Evolutionary conservation across 2,329 filamentous ascomycete genomes (phyloP), one percentile per base, ranked within the genome.

Genomic region (Seiridium unicorne): DNA sequence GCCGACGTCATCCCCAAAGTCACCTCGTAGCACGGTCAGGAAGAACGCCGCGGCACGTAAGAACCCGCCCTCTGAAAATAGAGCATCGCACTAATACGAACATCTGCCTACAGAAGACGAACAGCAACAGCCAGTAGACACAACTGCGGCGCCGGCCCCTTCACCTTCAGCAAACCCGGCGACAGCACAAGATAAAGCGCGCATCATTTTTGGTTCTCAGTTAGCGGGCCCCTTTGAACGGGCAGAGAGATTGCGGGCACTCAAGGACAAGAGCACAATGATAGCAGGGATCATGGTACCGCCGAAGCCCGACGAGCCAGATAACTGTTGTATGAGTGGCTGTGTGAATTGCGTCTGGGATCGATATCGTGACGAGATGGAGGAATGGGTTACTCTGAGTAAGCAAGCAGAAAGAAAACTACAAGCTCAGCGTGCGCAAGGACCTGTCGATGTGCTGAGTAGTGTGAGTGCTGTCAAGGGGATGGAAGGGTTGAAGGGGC

Each of bases 281-380:
- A 80, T 97, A 59, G 93, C 91, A 1, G 94, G 93, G 3, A 84
- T 98, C 1, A 76, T 86, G 18, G 89, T 98, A 4, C 95, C 95
- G 2, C 93, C 93, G 0, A 85, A 85, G 53, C 95, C 95, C 1
- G 83, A 87, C 53, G 94, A 99, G 76, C 95, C 95, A 3, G 95
- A 98, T 70, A 97, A 99, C 72, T 99, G 95, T 82, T 99, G 95
- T 77, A 99, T 99, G 95, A 95, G 91, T 70, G 95, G 95, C 3
- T 99, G 95, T 73, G 94, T 97, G 54, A 93, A 98, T 74, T 99
- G 95, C 74, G 95, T 98, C 3, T 98, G 93, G 93, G 93, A 97
- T 68, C 81, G 87, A 57, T 98, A 89, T 75, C 84, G 93, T 7
- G 94, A 99, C 66, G 95, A 98, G 57, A 83, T 98, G 76, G 93